These are phyloP conservation scores for Amanita phalloides DNA, from an alignment of 768 basidiomycete genomes.

Conservation along the genomic window DNA sequence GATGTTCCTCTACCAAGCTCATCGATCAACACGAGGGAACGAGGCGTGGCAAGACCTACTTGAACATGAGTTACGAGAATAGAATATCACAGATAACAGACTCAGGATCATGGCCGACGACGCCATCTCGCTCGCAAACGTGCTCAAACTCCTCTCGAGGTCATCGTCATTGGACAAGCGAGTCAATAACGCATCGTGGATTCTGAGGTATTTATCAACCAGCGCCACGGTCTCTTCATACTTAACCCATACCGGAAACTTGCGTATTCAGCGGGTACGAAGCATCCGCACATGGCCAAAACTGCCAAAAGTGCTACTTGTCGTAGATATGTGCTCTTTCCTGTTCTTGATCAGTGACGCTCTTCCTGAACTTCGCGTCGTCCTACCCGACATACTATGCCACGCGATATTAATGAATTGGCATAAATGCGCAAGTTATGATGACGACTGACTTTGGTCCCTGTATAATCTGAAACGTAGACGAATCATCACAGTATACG, in stretches of 20 bases:
- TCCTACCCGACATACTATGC: conserved; percentile 33
- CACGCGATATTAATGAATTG: not conserved
- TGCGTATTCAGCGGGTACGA: conserved; percentile 90
- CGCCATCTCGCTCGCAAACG: conserved; percentile 94
- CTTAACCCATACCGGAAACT: conserved; percentile 53
- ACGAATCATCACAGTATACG: conserved; percentile 75
- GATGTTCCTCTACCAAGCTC: conserved; percentile 92
- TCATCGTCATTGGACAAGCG: conserved; percentile 93
- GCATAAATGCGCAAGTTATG: not conserved
- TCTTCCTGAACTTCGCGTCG: not conserved
- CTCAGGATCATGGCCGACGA: conserved; percentile 87
- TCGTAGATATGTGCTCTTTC: conserved; percentile 89
- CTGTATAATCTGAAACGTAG: conserved; percentile 85
- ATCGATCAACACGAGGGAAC: conserved; percentile 77
- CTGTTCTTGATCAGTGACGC: conserved; percentile 18
- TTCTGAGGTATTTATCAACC: conserved; percentile 23
- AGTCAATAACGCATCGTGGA: conserved; percentile 77
- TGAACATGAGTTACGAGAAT: not conserved
- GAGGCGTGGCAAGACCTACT: conserved; percentile 57
- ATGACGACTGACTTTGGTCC: conserved; percentile 69
- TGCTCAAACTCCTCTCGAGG: conserved; percentile 81
- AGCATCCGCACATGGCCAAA: conserved; percentile 87
- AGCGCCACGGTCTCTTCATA: not conserved
- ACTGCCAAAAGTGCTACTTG: conserved; percentile 77
- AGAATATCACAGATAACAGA: conserved; percentile 10